These are phyloP conservation scores for Cicer arietinum DNA, from an alignment of 306 rosid genomes.

Conservation along the genomic window DNA sequence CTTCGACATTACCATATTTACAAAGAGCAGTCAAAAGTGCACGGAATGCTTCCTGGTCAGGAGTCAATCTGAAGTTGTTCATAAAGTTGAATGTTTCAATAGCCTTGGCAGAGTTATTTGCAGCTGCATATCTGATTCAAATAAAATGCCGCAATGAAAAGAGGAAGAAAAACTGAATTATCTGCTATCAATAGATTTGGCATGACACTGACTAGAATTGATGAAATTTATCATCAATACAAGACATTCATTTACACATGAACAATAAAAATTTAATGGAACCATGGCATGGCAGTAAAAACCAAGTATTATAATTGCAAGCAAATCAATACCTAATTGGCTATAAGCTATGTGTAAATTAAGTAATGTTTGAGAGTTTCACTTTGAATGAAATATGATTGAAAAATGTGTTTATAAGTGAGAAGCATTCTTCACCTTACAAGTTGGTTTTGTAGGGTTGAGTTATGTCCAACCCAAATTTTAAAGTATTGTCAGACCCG, in stretches of 20 bases:
- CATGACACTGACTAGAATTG: constrained; percentile 20
- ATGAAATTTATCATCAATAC: constrained; percentile 30
- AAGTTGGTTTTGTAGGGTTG: too few relatives aligned
- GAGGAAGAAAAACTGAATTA: background rate
- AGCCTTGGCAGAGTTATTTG: constrained; percentile 64
- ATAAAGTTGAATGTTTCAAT: constrained; percentile 77
- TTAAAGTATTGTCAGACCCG: too few relatives aligned
- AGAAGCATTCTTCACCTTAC: too few relatives aligned
- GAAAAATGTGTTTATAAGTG: too few relatives aligned
- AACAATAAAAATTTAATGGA: background rate
- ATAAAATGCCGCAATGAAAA: constrained; percentile 26
- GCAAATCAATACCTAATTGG: constrained; percentile 26
- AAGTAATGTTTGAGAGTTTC: background rate
- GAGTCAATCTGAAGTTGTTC: constrained; percentile 77
- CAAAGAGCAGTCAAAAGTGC: constrained; percentile 71
- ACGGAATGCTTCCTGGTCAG: constrained; percentile 72
- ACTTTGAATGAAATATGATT: too few relatives aligned
- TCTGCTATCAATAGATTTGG: background rate
- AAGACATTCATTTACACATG: background rate
- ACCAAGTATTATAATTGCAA: constrained; percentile 12
- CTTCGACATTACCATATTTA: constrained; percentile 72
- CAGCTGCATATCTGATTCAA: constrained; percentile 73
- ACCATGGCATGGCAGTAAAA: background rate
- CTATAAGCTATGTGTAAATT: constrained; percentile 1
- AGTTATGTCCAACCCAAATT: too few relatives aligned